Percentiles rank a stretch among this genome's conserved stretches.
phyloP scores from a whole-genome alignment of 2,329 filamentous ascomycete species.

The Curvularia verruculosa region DNA sequence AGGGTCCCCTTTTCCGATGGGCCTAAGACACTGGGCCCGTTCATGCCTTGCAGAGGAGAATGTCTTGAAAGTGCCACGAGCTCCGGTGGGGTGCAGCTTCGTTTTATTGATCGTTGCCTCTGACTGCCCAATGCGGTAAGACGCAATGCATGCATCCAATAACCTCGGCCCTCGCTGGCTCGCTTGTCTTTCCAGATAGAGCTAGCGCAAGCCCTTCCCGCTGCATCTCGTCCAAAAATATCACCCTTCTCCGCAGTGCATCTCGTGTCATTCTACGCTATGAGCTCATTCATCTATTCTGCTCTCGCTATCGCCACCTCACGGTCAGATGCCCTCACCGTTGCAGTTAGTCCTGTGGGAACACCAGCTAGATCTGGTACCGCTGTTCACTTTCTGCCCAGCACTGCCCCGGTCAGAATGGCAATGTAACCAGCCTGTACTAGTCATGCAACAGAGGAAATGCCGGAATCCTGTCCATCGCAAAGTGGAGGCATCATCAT shows the following conservation, averaged over 20 bases:
- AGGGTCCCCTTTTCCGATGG: neutral
- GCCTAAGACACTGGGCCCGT: neutral
- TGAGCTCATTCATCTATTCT: slow-evolving; percentile 39
- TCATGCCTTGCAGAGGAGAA: neutral
- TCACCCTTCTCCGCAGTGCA: slow-evolving; percentile 27
- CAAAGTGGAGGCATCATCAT: slow-evolving; percentile 18
- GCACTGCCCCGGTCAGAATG: slow-evolving; percentile 26
- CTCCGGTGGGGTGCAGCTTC: slow-evolving; percentile 20
- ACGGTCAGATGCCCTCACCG: slow-evolving; percentile 38
- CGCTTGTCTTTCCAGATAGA: slow-evolving; percentile 25
- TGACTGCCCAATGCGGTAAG: slow-evolving; percentile 29
- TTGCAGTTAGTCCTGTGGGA: slow-evolving; percentile 27
- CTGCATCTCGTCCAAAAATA: slow-evolving; percentile 44
- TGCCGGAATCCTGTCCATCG: slow-evolving; percentile 21
- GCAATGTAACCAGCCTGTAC: slow-evolving; percentile 25
- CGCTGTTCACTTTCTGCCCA: slow-evolving; percentile 26
- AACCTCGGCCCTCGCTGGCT: slow-evolving; percentile 35
- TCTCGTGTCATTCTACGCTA: slow-evolving; percentile 39
- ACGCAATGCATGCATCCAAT: slow-evolving; percentile 39
- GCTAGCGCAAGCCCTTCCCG: slow-evolving; percentile 28
- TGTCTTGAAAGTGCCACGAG: slow-evolving; percentile 18
- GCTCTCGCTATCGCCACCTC: slow-evolving; percentile 21
- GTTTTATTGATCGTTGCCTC: slow-evolving; percentile 41
- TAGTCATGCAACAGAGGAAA: neutral
- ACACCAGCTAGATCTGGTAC: slow-evolving; percentile 29